phyloP scores from a whole-genome alignment of 345 rosid genomes.

The Sapria himalayana region DNA sequence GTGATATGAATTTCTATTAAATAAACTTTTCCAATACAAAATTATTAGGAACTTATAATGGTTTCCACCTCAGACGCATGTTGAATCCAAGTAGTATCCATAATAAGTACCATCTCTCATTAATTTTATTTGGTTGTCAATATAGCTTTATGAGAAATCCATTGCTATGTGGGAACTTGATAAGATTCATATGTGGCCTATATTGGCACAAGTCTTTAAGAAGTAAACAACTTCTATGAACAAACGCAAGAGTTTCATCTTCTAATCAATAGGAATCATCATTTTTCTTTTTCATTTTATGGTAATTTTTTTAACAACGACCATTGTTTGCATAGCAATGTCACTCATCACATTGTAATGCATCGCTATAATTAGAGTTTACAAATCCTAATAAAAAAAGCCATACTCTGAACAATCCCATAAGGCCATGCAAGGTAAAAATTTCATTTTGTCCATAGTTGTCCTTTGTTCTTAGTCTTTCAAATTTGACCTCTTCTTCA shows the following conservation, averaged over 20 bases:
- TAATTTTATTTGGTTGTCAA: too few species aligned
- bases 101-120: too few species aligned
- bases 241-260: neutral
- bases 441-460: neutral
- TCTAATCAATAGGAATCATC: neutral
- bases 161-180: slow-evolving; percentile 62
- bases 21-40: slow-evolving; percentile 85
- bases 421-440: slow-evolving; percentile 24
- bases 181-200: slow-evolving; percentile 53
- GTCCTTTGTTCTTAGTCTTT: neutral
- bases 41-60: slow-evolving; percentile 57
- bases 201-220: slow-evolving; percentile 15
- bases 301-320: slow-evolving; percentile 37
- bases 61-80: slow-evolving; percentile 45
- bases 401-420: slow-evolving; percentile 10
- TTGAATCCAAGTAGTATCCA: too few species aligned
- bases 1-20: neutral
- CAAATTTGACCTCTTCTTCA: slow-evolving; percentile 3
- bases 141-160: slow-evolving; percentile 65
- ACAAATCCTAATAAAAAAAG: slow-evolving; percentile 38
- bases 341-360: slow-evolving; percentile 32
- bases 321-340: slow-evolving; percentile 35
- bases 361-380: slow-evolving; percentile 26
- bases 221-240: neutral
- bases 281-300: neutral